Base-by-base conservation (phyloP, 1,284 basidiomycete genomes). In the Sanghuangporus sanghuang region DNA sequence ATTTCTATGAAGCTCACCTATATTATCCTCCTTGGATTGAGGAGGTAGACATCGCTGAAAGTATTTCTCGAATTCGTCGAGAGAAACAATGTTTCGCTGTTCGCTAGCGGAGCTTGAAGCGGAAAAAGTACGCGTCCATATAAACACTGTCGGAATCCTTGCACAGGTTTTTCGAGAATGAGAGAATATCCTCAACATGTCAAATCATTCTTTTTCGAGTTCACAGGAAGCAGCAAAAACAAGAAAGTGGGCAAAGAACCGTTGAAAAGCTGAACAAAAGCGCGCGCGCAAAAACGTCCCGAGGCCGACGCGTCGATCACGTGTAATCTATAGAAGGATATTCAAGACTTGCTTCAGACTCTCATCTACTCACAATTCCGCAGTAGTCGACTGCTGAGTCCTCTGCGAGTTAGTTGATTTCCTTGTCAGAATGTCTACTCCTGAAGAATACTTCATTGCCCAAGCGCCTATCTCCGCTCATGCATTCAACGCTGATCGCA, bases 401-500 rank as follows among this genome's bases (percentile, higher is more conserved):
- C 88, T 90, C 86, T 86, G 85, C 78, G 66, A 53, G 40, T 56
- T 62, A 48, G 39, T 21, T 35, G 12, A 52, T 60, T 7, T 60
- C 23, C 18, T 14, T 54, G 27, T 12, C 53, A 50, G 7, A 48
- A 95, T 95, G 93, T 79, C 89, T 64, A 71, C 78, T 53, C 90
- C 91, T 53, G 86, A 95, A 81, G 81, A 93, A 23, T 89, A 86
- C 75, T 85, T 85, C 65, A 84, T 99, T 62, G 85, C 90, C 38
- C 85, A 93, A 70, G 84, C 84, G 3, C 93, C 96, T 18, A 84
- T 99, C 60, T 96, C 93, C 7, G 90, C 91, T 52, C 95, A 98
- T 75, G 84, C 94, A 1, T 99, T 98, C 83, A 96, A 90, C 74
- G 89, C 89, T 18, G 93, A 98, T 75, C 89, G 94, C 69, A 84